Percentiles rank a stretch among this genome's conserved stretches.
Evolutionary conservation across 148 eudicot species (phyloP).

Genomic region (Nepenthes gracilis): DNA sequence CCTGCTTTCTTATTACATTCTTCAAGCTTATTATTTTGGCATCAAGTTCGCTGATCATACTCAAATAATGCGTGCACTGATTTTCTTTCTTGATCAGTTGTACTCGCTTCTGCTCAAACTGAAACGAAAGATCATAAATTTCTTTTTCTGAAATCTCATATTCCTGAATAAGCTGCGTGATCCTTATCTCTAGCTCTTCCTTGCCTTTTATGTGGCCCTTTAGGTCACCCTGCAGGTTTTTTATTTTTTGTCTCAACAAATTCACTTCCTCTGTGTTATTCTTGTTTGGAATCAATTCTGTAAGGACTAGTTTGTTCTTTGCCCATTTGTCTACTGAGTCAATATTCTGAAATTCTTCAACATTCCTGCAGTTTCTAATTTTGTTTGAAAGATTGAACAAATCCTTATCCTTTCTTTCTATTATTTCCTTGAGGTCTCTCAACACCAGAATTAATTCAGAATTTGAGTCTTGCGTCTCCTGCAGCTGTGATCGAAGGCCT

Average conservation of each 20-base stretch:
- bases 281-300: conserved; percentile 4
- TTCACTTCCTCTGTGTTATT: conserved; percentile 22
- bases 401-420: conserved; percentile 49
- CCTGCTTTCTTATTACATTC: conserved; percentile 43
- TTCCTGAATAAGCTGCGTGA: conserved; percentile 30
- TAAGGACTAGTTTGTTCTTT: neutral
- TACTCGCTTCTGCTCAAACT: conserved; percentile 37
- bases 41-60: conserved; percentile 42
- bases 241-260: conserved; percentile 29
- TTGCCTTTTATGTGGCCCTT: conserved; percentile 44
- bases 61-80: conserved; percentile 33
- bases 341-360: conserved; percentile 14
- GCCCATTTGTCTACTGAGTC: conserved; percentile 9
- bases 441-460: conserved; percentile 62
- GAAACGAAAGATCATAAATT: conserved; percentile 33
- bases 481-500: conserved; percentile 39
- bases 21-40: conserved; percentile 46
- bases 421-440: conserved; percentile 57
- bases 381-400: conserved; percentile 30
- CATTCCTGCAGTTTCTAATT: conserved; percentile 19
- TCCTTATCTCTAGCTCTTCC: conserved; percentile 27
- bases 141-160: conserved; percentile 47
- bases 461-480: conserved; percentile 83
- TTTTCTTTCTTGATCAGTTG: conserved; percentile 49
- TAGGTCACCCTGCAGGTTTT: conserved; percentile 40